Base-by-base conservation (phyloP, 2,329 filamentous ascomycete genomes). In the Colletotrichum tamarilloi region DNA sequence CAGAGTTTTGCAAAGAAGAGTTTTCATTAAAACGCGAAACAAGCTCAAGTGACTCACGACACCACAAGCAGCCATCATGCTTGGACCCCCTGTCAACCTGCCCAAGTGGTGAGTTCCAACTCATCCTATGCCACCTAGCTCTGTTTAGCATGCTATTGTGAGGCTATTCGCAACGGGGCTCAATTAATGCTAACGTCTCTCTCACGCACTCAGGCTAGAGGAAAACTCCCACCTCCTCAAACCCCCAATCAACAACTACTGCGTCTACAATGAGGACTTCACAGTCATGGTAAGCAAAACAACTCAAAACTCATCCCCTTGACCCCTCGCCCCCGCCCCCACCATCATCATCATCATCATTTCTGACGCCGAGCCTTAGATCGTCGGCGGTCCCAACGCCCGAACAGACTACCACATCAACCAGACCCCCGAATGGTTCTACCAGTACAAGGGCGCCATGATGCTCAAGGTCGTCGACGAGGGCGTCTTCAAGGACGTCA, bases 331-430 rank as follows among this genome's bases (percentile, higher is more conserved):
- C 26, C 26, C 26, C 26, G 26, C 26, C 26, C 26, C 26, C 26
- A 26, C 26, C 26, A 26, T 0, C 26, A 26, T 3, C 24, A 24
- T 1, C 26, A 26, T 26, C 26, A 26, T 26, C 24, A 26, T 4
- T 26, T 26, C 32, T 7, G 5, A 62, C 38, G 60, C 49, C 57
- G 49, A 56, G 70, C 59, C 14, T 19, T 76, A 92, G 93, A 95
- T 98, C 78, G 95, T 99, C 75, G 97, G 97, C 81, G 97, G 97
- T 14, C 97, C 97, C 79, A 98, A 98, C 83, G 94, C 94, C 74
- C 92, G 97, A 76, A 98, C 95, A 68, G 97, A 98, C 87, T 99
- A 98, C 87, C 97, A 98, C 88, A 96, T 98, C 89, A 98, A 98
- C 88, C 87, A 92, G 78, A 98, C 96, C 0, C 92, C 97, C 14